Conservation (phyloP, 2,329 filamentous ascomycete species). For the Phaeoacremonium minimum region DNA sequence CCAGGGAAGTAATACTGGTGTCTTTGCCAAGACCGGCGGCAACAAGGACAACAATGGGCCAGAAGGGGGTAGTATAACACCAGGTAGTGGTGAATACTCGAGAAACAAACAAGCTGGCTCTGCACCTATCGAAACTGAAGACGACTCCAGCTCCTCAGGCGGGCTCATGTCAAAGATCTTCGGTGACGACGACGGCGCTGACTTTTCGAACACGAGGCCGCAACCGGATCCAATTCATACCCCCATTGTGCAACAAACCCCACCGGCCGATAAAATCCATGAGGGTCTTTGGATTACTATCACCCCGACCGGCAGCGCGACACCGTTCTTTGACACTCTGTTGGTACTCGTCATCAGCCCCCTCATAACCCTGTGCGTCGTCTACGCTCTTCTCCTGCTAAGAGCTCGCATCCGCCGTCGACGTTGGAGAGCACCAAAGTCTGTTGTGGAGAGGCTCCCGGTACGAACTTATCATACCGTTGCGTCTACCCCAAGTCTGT, state of each 20-base stretch:
- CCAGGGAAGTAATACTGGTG: neutral
- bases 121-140: constrained; percentile 22
- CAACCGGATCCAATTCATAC: constrained; percentile 18
- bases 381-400: constrained; percentile 83
- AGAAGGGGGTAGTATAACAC: constrained; percentile 64
- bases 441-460: constrained; percentile 88
- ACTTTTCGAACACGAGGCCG: constrained; percentile 21
- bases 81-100: constrained; percentile 72
- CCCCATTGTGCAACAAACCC: constrained; percentile 5
- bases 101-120: too few relatives aligned
- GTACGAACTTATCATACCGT: constrained; percentile 94
- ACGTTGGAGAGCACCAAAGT: constrained; percentile 96
- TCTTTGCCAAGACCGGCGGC: constrained; percentile 3
- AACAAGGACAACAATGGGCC: constrained; percentile 29
- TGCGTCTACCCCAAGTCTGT: constrained; percentile 51
- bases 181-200: constrained; percentile 33
- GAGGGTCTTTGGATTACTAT: constrained; percentile 96
- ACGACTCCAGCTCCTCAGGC: constrained; percentile 8
- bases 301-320: constrained; percentile 82
- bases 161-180: constrained; percentile 47
- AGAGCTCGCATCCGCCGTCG: constrained; percentile 84
- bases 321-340: constrained; percentile 92
- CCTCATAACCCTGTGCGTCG: constrained; percentile 84
- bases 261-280: constrained; percentile 36
- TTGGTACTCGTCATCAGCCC: constrained; percentile 96